These are phyloP conservation scores for Castanea mollissima DNA, from an alignment of 306 rosid genomes.

Conservation along the genomic window DNA sequence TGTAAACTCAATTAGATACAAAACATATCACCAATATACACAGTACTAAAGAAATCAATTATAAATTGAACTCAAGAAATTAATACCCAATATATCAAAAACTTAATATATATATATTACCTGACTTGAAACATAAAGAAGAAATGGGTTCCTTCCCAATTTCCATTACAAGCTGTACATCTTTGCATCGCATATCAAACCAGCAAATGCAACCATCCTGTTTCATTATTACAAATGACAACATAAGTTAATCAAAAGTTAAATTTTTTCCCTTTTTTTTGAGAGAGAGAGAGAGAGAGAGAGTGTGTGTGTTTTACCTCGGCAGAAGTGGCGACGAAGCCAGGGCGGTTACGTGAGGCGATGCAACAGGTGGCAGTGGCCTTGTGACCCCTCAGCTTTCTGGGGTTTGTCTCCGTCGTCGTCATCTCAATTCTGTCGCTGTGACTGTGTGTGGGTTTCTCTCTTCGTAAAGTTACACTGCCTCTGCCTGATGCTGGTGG, in stretches of 20 bases:
- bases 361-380: slow-evolving; percentile 71
- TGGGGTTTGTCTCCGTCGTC: slow-evolving; percentile 38
- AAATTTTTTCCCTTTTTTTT: no score
- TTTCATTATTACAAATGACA: background rate
- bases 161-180: slow-evolving; percentile 61
- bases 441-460: background rate
- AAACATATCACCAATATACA: background rate
- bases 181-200: slow-evolving; percentile 88
- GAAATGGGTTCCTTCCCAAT: slow-evolving; percentile 62
- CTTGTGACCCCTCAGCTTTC: slow-evolving; percentile 71
- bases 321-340: slow-evolving; percentile 68
- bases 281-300: background rate
- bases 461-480: background rate
- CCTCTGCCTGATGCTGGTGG: no score
- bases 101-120: slow-evolving; percentile 15
- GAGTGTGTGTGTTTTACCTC: slow-evolving; percentile 39
- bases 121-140: slow-evolving; percentile 74
- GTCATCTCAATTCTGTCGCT: background rate
- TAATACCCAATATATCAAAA: background rate
- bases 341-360: slow-evolving; percentile 61
- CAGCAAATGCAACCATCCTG: slow-evolving; percentile 93
- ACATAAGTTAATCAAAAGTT: background rate
- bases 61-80: background rate
- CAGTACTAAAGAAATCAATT: background rate
- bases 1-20: background rate